Percentiles rank a stretch among this genome's conserved stretches.
Conservation (phyloP, 768 basidiomycete genomes). For the Xerocomellus chrysenteron region DNA sequence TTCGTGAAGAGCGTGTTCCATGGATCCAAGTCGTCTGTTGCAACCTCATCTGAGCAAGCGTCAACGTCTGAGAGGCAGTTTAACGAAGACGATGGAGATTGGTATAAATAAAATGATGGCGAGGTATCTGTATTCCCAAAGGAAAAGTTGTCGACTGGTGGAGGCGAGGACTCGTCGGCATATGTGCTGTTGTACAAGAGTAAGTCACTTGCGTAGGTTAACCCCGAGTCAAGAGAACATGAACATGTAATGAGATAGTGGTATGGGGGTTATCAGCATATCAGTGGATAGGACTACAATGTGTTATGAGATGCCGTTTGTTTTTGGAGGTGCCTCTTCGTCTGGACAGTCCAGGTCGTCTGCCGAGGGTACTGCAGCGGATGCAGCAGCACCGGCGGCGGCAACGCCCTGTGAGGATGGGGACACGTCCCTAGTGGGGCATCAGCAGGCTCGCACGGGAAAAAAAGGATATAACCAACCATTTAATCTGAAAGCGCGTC, state of each 20-base stretch:
- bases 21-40: slow-evolving; percentile 17
- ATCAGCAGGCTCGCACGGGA: neutral
- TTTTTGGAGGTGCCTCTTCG: slow-evolving; percentile 23
- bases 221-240: slow-evolving; percentile 1
- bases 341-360: slow-evolving; percentile 56
- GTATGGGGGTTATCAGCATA: slow-evolving; percentile 12
- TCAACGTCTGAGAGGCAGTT: slow-evolving; percentile 18
- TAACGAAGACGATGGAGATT: slow-evolving; percentile 70
- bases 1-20: slow-evolving; percentile 79
- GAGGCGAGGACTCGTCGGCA: slow-evolving; percentile 86
- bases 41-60: slow-evolving; percentile 2
- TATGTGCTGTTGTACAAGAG: slow-evolving; percentile 87
- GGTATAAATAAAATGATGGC: slow-evolving; percentile 98
- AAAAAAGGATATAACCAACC: slow-evolving; percentile 44
- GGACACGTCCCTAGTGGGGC: slow-evolving; percentile 51
- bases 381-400: slow-evolving; percentile 61
- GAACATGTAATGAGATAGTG: slow-evolving; percentile 1
- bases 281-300: too few relatives aligned
- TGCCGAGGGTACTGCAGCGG: slow-evolving; percentile 73
- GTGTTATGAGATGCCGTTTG: slow-evolving; percentile 26
- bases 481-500: slow-evolving; percentile 88
- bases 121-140: slow-evolving; percentile 84
- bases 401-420: slow-evolving; percentile 48
- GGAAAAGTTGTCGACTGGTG: slow-evolving; percentile 84
- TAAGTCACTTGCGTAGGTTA: slow-evolving; percentile 41